phyloP scores from a whole-genome alignment of 345 rosid species.

The Salix brachista region DNA sequence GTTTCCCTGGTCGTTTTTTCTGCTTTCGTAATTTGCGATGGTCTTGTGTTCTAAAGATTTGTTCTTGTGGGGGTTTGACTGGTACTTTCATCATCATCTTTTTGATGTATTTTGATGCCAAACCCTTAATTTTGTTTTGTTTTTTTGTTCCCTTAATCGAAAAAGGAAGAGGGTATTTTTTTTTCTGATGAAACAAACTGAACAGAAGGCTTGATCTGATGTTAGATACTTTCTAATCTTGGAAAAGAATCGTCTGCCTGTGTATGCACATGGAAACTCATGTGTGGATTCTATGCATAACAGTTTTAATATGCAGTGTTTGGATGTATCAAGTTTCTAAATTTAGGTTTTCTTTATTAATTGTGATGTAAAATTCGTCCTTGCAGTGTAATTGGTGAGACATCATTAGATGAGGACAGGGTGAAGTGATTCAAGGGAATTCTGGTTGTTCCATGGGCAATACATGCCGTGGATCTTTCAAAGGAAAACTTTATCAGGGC shows the following conservation, averaged over 20 bases:
- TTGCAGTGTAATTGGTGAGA: slow-evolving; percentile 30
- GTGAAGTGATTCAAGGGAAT: slow-evolving; percentile 19
- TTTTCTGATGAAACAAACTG: background rate
- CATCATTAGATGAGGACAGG: slow-evolving; percentile 43
- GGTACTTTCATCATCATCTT: background rate
- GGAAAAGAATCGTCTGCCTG: background rate
- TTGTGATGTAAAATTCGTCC: background rate
- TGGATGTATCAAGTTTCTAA: background rate
- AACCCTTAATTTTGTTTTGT: background rate
- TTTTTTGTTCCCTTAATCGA: background rate
- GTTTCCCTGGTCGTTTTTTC: background rate
- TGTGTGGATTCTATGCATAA: background rate
- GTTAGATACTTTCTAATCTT: background rate
- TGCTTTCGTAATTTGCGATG: background rate
- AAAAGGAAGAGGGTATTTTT: background rate
- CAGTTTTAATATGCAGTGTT: background rate
- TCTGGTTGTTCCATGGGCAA: slow-evolving; percentile 92
- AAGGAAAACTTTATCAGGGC: slow-evolving; percentile 74
- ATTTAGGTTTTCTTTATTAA: background rate
- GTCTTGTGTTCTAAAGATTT: background rate
- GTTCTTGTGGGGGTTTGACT: background rate
- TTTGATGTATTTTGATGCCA: background rate
- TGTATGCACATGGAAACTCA: background rate
- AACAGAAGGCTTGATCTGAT: slow-evolving; percentile 8
- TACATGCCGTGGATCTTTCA: slow-evolving; percentile 92